Evolutionary conservation across 768 basidiomycete species (phyloP), one percentile per base, ranked within the genome.

Genomic region (Lentinus brumalis): DNA sequence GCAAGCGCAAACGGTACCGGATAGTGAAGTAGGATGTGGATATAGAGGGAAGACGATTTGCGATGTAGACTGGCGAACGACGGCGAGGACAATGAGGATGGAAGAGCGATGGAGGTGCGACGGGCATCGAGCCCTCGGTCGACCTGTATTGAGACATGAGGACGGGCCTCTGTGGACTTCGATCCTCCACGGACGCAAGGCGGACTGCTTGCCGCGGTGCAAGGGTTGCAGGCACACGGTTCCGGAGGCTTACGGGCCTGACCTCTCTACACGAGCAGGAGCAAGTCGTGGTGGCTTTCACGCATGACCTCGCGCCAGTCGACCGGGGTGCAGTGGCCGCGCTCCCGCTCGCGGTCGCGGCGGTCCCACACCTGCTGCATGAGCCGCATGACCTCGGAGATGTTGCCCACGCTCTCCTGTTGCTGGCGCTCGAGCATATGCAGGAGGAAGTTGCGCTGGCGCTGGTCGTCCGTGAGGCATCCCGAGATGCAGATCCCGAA

Each of bases 401-500:
- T 85, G 66, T 92, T 92, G 35, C 91, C 91, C 30, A 87, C 79
- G 10, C 78, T 77, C 54, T 83, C 81, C 21, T 74, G 73, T 40
- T 78, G 77, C 67, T 86, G 83, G 55, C 80, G 79, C 56, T 78
- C 68, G 45, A 94, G 76, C 47, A 81, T 74, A 10, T 66, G 65
- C 29, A 74, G 64, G 14, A 92, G 75, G 62, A 78, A 76, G 2
- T 61, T 44, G 53, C 80, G 81, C 61, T 85, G 75, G 1, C 56
- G 56, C 4, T 39, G 60, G 53, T 83, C 76, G 69, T 86, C 84
- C 62, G 88, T 86, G 53, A 92, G 80, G 64, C 82, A 85, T 1
- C 90, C 90, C 61, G 84, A 84, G 53, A 94, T 81, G 68, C 87
- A 91, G 60, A 91, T 85, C 47, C 84, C 83, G 67, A 92, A 91